Evolutionary conservation across 805 yeast genomes (phyloP).

Genomic region (Yarrowia deformans): DNA sequence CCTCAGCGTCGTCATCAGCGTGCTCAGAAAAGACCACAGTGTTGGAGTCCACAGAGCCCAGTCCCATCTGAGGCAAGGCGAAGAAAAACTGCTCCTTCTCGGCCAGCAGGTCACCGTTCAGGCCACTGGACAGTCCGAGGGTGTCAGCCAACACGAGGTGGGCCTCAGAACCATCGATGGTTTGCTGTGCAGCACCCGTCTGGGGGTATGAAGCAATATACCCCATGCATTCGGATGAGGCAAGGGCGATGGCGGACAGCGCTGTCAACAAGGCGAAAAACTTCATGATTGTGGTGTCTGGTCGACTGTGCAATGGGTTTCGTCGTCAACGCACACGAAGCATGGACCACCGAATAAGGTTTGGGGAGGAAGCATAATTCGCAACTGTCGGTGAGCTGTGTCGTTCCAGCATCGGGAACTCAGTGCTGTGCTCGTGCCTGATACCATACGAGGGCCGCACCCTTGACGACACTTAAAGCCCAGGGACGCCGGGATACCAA

Average conservation of each 20-base stretch:
- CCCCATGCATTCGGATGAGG: constrained; percentile 30
- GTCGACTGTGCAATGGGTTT: constrained; percentile 4
- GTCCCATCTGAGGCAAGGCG: constrained; percentile 21
- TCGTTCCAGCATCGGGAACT: no score
- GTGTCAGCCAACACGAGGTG: constrained; percentile 34
- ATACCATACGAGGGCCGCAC: no score
- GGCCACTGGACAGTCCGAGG: constrained; percentile 35
- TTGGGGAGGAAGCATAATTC: background rate
- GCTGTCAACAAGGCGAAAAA: constrained; percentile 27
- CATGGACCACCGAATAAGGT: background rate
- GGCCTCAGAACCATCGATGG: constrained; percentile 30
- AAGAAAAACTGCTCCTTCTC: constrained; percentile 37
- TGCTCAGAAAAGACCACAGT: constrained; percentile 20
- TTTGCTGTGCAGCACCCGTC: constrained; percentile 1
- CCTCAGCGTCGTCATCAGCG: background rate
- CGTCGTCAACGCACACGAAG: constrained; percentile 37
- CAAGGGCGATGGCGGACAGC: constrained; percentile 29
- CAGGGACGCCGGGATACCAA: no score
- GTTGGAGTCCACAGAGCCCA: constrained; percentile 19
- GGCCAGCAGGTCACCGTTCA: constrained; percentile 27
- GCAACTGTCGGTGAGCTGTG: background rate
- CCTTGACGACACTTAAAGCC: no score
- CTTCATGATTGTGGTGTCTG: constrained; percentile 32
- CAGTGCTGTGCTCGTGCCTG: no score
- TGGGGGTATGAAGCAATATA: constrained; percentile 22